Evolutionary conservation across 495 filamentous ascomycete genomes (phyloP).

Genomic region (Tuber aestivum): DNA sequence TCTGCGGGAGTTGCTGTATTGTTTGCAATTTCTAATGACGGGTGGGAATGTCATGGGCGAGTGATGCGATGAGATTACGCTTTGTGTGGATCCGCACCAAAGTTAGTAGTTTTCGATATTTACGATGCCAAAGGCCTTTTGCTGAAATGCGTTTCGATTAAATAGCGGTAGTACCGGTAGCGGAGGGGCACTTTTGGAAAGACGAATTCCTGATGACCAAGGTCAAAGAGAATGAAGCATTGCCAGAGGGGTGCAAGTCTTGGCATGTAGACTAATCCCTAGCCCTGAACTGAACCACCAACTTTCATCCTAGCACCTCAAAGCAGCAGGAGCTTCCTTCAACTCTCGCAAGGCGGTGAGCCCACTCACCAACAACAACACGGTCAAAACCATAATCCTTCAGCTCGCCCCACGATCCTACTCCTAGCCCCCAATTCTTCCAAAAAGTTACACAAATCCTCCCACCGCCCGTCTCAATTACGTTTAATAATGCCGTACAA

Average conservation of each 20-base stretch:
- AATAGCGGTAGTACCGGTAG: background rate
- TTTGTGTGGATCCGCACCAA: background rate
- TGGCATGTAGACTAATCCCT: background rate
- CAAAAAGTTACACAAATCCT: background rate
- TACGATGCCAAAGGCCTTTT: background rate
- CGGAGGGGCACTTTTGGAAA: background rate
- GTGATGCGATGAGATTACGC: background rate
- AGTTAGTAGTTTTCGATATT: background rate
- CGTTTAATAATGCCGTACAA: conserved; percentile 77
- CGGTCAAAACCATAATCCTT: background rate
- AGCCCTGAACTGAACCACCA: background rate
- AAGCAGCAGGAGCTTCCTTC: background rate
- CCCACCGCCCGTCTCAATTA: background rate
- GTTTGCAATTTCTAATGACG: conserved; percentile 1
- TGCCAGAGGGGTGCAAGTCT: background rate
- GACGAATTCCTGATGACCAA: background rate
- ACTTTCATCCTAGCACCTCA: background rate
- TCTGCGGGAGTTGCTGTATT: background rate
- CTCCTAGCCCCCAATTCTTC: background rate
- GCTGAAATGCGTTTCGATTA: background rate
- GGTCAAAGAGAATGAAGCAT: background rate
- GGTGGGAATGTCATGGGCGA: background rate
- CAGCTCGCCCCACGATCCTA: background rate
- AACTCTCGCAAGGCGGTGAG: background rate
- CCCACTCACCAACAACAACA: background rate